Percentiles rank a stretch among this genome's conserved stretches.
These are phyloP conservation scores for Thelonectria rubi DNA, from an alignment of 2,329 filamentous ascomycete genomes.

Conservation along the genomic window DNA sequence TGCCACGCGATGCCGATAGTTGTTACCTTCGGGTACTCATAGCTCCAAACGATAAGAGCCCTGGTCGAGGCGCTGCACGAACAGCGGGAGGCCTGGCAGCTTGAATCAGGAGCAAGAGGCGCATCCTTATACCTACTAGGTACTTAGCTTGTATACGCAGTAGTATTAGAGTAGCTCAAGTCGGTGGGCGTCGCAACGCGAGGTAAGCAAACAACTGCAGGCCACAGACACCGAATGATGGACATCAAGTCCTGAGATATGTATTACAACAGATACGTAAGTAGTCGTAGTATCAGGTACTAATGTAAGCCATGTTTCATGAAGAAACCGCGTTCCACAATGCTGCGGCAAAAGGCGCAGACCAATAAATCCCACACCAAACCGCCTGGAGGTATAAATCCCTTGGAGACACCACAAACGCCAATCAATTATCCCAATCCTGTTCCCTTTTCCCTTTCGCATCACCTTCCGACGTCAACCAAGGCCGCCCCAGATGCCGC, in stretches of 20 bases:
- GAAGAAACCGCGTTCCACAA: not conserved
- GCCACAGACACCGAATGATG: not conserved
- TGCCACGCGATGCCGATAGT: no score
- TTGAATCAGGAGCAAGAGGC: no score
- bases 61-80: not conserved
- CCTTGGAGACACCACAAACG: slow-evolving; percentile 20
- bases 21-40: no score
- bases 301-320: not conserved
- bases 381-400: slow-evolving; percentile 35
- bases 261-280: slow-evolving; percentile 10
- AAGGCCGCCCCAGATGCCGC: slow-evolving; percentile 78
- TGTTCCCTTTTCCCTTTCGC: slow-evolving; percentile 26
- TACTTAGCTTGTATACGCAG: no score
- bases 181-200: no score
- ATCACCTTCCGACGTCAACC: slow-evolving; percentile 47
- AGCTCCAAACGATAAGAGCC: no score
- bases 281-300: not conserved
- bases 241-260: not conserved
- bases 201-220: no score
- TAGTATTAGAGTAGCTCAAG: no score
- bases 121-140: no score
- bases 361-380: slow-evolving; percentile 10
- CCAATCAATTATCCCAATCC: slow-evolving; percentile 30
- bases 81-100: not conserved
- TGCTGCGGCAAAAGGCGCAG: not conserved